Percentiles rank a stretch among this genome's conserved stretches.
phyloP scores from a whole-genome alignment of 139 green algal genomes.

The Auxenochlorella protothecoides region DNA sequence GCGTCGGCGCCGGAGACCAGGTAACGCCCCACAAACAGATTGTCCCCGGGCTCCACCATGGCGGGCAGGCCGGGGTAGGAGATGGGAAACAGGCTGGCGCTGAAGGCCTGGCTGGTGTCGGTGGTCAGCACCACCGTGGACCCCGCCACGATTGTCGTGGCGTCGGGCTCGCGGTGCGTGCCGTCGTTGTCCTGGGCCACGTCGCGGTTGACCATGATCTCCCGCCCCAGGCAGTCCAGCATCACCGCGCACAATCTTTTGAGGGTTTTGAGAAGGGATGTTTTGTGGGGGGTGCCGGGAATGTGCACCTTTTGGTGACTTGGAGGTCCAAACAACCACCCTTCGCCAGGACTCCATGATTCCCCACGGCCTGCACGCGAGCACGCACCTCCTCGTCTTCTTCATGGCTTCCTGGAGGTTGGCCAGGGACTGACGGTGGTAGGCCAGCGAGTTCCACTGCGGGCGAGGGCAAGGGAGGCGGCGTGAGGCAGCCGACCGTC shows the following conservation, averaged over 20 bases:
- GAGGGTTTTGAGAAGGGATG: too few species aligned
- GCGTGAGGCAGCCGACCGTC: neutral
- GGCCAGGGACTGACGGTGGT: constrained; percentile 58
- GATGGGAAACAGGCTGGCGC: constrained; percentile 52
- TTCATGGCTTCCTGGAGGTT: constrained; percentile 69
- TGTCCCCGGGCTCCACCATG: constrained; percentile 57
- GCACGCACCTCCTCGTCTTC: constrained; percentile 13
- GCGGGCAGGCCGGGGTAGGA: constrained; percentile 65
- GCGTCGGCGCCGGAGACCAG: constrained; percentile 77
- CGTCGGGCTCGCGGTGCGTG: neutral
- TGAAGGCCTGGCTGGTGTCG: constrained; percentile 32
- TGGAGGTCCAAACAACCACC: too few species aligned
- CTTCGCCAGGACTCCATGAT: too few species aligned
- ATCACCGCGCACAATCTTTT: constrained; percentile 66
- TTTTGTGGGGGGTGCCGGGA: too few species aligned
- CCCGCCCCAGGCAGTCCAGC: constrained; percentile 72
- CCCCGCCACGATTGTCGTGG: constrained; percentile 25
- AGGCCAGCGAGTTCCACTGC: constrained; percentile 63
- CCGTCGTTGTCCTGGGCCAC: neutral
- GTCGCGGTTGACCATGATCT: constrained; percentile 57
- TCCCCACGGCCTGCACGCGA: neutral
- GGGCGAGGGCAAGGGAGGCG: constrained; percentile 7
- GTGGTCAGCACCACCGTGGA: constrained; percentile 42
- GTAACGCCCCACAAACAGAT: constrained; percentile 83
- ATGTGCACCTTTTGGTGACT: too few species aligned